These are phyloP conservation scores for Syncephalastrum contaminatum DNA, from an alignment of 371 early-diverging fungal genomes.

Conservation along the genomic window DNA sequence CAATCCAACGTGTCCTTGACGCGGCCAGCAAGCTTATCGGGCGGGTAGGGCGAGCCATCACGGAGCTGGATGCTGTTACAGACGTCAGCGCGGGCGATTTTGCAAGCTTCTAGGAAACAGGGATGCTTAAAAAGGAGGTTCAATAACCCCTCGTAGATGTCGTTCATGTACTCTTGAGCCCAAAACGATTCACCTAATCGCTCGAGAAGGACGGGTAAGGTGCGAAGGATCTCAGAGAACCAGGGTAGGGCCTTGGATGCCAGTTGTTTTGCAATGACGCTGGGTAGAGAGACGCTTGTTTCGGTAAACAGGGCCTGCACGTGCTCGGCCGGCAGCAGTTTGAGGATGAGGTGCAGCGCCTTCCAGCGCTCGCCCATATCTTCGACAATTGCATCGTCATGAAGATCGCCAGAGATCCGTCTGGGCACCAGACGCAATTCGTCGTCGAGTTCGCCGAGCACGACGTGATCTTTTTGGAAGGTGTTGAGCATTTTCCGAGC, in stretches of 20 bases:
- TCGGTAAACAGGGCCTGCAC: constrained; percentile 8
- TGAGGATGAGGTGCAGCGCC: constrained; percentile 20
- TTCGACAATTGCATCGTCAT: constrained; percentile 12
- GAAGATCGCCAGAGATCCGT: not conserved
- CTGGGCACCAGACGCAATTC: constrained; percentile 1
- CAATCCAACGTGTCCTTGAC: constrained; percentile 39
- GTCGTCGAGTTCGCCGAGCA: not conserved
- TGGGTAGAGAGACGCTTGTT: constrained; percentile 16
- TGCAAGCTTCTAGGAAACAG: constrained; percentile 32
- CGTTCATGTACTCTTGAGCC: constrained; percentile 14
- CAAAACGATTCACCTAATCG: constrained; percentile 31
- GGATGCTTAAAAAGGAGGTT: constrained; percentile 34
- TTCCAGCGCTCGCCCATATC: constrained; percentile 37
- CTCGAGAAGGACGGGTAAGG: constrained; percentile 27
- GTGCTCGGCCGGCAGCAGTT: constrained; percentile 11
- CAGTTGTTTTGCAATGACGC: constrained; percentile 18
- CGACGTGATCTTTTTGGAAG: constrained; percentile 12
- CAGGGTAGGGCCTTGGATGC: constrained; percentile 9
- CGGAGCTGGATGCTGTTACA: constrained; percentile 29
- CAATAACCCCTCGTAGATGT: constrained; percentile 18
- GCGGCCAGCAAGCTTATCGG: constrained; percentile 35
- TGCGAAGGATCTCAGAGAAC: constrained; percentile 31
- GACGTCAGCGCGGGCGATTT: constrained; percentile 33
- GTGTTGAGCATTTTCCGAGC: constrained; percentile 41
- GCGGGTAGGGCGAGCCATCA: constrained; percentile 35